These are phyloP conservation scores for Stygiomarasmius scandens DNA, from an alignment of 1,284 basidiomycete species.

Conservation along the genomic window DNA sequence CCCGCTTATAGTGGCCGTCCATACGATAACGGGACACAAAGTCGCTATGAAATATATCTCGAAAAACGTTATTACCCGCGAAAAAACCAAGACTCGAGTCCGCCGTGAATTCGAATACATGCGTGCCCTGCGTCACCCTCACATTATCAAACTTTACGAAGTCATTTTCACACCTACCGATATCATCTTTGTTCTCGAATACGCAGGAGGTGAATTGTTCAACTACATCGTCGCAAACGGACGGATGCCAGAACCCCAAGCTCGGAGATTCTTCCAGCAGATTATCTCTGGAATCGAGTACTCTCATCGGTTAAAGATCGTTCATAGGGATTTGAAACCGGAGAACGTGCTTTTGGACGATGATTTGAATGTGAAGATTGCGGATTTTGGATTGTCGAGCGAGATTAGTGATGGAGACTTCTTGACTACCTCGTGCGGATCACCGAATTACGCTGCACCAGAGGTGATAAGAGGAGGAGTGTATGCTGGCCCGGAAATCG, in stretches of 20 bases:
- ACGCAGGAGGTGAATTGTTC: conserved; percentile 91
- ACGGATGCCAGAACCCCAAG: conserved; percentile 83
- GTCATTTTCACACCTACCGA: conserved; percentile 92
- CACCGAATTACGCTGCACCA: conserved; percentile 95
- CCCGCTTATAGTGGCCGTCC: conserved; percentile 77
- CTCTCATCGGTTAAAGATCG: conserved; percentile 92
- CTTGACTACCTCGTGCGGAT: conserved; percentile 92
- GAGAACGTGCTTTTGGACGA: conserved; percentile 86
- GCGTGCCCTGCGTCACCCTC: conserved; percentile 87
- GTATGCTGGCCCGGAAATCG: conserved; percentile 95
- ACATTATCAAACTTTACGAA: conserved; percentile 97
- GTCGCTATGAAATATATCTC: conserved; percentile 99
- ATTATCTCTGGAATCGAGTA: conserved; percentile 96
- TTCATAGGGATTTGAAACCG: conserved; percentile 94
- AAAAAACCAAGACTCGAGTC: conserved; percentile 90
- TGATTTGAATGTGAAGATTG: conserved; percentile 89
- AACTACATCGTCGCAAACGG: conserved; percentile 93
- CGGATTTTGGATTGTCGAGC: conserved; percentile 93
- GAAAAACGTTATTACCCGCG: conserved; percentile 89
- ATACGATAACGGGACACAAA: conserved; percentile 92
- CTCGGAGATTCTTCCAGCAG: conserved; percentile 93
- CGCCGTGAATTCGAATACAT: conserved; percentile 96
- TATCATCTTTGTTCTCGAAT: conserved; percentile 96
- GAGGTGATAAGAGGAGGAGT: conserved; percentile 93
- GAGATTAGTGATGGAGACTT: conserved; percentile 96